phyloP scores from a whole-genome alignment of 495 filamentous ascomycete genomes.

The Penicillium desertorum region DNA sequence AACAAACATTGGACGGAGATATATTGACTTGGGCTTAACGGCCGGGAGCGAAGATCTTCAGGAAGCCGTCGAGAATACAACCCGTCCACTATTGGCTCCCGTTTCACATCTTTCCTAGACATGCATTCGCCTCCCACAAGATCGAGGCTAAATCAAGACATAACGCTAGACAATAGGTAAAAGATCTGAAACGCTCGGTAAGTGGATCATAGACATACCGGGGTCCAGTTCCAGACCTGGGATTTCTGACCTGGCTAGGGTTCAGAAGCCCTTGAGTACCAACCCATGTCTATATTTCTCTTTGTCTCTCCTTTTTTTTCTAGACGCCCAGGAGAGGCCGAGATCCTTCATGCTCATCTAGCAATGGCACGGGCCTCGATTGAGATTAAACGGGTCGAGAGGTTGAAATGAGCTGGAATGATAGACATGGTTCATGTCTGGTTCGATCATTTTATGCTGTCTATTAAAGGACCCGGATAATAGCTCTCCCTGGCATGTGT shows the following conservation, averaged over 20 bases:
- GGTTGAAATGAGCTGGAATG: constrained; percentile 14
- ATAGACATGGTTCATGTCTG: constrained; percentile 15
- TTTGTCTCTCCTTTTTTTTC: neutral
- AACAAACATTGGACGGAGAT: neutral
- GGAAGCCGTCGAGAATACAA: constrained; percentile 6
- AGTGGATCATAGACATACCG: constrained; percentile 21
- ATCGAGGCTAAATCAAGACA: constrained; percentile 22
- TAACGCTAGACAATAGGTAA: constrained; percentile 16
- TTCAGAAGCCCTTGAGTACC: constrained; percentile 21
- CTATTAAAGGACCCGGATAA: constrained; percentile 5
- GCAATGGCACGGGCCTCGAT: constrained; percentile 7
- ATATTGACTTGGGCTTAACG: neutral
- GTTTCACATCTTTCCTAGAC: constrained; percentile 13
- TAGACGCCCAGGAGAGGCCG: neutral
- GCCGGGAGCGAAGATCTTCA: constrained; percentile 7
- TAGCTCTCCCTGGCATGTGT: neutral
- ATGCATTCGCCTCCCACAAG: constrained; percentile 3
- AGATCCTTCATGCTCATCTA: constrained; percentile 8
- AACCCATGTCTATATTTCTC: constrained; percentile 14
- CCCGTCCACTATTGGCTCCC: constrained; percentile 1
- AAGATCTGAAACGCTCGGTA: constrained; percentile 28
- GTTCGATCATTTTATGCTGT: neutral
- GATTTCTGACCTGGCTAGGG: constrained; percentile 30
- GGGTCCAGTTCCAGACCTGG: constrained; percentile 17
- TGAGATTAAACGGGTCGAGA: constrained; percentile 12